Percentiles rank a stretch among this genome's conserved stretches.
These are phyloP conservation scores for Actinomucor elegans DNA, from an alignment of 371 early-diverging fungal genomes.

Conservation along the genomic window DNA sequence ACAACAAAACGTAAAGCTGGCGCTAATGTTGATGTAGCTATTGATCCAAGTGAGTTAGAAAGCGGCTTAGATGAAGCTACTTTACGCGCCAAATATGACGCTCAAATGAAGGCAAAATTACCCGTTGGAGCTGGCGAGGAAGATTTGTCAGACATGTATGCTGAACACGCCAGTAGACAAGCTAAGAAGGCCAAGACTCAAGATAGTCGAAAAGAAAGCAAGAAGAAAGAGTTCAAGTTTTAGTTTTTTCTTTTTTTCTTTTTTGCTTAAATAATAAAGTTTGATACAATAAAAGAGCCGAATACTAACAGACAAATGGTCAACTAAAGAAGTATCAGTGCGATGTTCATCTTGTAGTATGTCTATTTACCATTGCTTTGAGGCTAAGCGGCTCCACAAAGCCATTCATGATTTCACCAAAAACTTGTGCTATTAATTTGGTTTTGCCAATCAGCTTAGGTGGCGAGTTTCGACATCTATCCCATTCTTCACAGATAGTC, in stretches of 20 bases:
- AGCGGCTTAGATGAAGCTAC: conserved; percentile 69
- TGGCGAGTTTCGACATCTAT: conserved; percentile 12
- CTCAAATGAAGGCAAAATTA: conserved; percentile 53
- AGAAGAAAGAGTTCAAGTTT: conserved; percentile 77
- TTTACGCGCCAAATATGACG: conserved; percentile 73
- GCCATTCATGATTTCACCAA: conserved; percentile 20
- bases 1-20: conserved; percentile 54
- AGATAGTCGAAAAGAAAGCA: conserved; percentile 50
- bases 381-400: conserved; percentile 16
- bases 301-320: conserved; percentile 7
- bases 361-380: conserved; percentile 17
- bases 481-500: conserved; percentile 20
- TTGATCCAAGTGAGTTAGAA: conserved; percentile 79
- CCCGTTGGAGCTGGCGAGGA: conserved; percentile 49
- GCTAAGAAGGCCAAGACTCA: conserved; percentile 69
- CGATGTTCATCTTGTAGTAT: too few species aligned
- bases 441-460: neutral
- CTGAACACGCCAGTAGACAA: conserved; percentile 77
- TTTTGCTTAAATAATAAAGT: neutral
- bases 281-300: conserved; percentile 13
- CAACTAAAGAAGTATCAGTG: neutral
- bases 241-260: conserved; percentile 24
- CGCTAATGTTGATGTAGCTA: conserved; percentile 64
- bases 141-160: conserved; percentile 85
- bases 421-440: conserved; percentile 11